Conservation (phyloP, 768 basidiomycete genomes). For the Russula sp. region DNA sequence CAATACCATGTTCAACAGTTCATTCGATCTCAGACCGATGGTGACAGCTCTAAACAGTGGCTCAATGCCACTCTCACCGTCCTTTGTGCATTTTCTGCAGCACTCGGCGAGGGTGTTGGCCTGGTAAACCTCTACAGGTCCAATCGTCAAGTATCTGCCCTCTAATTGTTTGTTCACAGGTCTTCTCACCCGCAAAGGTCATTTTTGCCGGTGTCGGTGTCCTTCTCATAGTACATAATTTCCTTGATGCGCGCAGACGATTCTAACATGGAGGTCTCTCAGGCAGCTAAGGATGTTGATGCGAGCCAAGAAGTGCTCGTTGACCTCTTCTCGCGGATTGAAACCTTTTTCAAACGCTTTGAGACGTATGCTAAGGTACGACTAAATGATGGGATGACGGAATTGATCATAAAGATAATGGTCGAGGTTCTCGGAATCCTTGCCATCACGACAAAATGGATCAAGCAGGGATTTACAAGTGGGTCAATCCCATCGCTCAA, state of each 20-base stretch:
- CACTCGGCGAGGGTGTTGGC: background rate
- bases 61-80: background rate
- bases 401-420: background rate
- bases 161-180: background rate
- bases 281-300: background rate
- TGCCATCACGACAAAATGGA: no score
- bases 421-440: no score
- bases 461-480: background rate
- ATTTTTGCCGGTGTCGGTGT: slow-evolving; percentile 4
- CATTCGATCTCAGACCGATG: background rate
- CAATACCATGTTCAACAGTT: background rate
- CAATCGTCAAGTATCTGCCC: background rate
- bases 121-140: background rate
- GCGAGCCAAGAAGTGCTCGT: background rate
- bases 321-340: slow-evolving; percentile 4
- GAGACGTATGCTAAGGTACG: background rate
- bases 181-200: background rate
- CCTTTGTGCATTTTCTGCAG: background rate
- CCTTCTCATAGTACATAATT: background rate
- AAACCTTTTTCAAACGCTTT: background rate
- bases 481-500: no score
- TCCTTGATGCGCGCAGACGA: background rate
- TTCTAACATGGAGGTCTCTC: background rate
- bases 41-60: background rate
- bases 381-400: background rate